phyloP scores from a whole-genome alignment of 306 rosid species.

The Rubus idaeus region DNA sequence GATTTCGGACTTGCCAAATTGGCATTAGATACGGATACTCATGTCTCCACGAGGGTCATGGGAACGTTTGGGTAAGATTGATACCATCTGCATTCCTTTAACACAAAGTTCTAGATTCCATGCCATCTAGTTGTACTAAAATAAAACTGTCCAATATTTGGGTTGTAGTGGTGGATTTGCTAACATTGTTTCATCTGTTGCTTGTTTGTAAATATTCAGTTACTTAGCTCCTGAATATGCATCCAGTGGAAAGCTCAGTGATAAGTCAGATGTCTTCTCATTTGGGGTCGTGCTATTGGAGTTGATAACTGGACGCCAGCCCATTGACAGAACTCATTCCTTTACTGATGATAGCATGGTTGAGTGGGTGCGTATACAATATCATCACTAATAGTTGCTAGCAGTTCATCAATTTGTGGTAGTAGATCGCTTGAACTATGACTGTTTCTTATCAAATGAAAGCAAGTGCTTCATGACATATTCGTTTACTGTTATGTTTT shows the following conservation, averaged over 20 bases:
- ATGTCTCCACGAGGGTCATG: conserved; percentile 67
- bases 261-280: conserved; percentile 66
- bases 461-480: not conserved
- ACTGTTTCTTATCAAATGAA: not conserved
- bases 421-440: not conserved
- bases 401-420: not conserved
- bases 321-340: conserved; percentile 44
- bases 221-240: conserved; percentile 77
- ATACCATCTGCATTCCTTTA: not conserved
- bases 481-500: not conserved
- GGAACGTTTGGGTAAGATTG: conserved; percentile 69
- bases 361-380: conserved; percentile 53
- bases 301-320: conserved; percentile 58
- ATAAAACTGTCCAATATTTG: not conserved
- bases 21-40: conserved; percentile 53
- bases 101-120: not conserved
- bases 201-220: conserved; percentile 33
- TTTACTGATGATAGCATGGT: conserved; percentile 62
- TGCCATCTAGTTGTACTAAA: conserved; percentile 4
- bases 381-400: not conserved
- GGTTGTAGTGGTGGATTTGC: conserved; percentile 5
- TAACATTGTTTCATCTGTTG: not conserved
- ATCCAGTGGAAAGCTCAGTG: conserved; percentile 65
- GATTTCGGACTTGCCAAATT: conserved; percentile 70
- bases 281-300: conserved; percentile 72